Percentiles rank a stretch among this genome's conserved stretches.
These are phyloP conservation scores for Fusarium sp. DNA, from an alignment of 2,329 filamentous ascomycete genomes.

Conservation along the genomic window DNA sequence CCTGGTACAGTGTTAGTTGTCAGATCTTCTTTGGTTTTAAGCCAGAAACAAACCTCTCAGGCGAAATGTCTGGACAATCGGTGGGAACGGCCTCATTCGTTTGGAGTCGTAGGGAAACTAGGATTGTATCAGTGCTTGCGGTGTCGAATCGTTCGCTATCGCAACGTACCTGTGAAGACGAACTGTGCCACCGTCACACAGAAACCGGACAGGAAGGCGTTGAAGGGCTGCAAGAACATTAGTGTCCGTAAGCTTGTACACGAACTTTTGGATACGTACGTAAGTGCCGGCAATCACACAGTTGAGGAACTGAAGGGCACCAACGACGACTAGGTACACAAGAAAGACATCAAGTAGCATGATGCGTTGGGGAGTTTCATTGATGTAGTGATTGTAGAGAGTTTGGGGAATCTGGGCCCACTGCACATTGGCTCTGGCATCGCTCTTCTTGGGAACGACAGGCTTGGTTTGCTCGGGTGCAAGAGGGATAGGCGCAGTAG, in stretches of 20 bases:
- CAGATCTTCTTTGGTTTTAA: background rate
- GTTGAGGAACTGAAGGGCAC: conserved; percentile 92
- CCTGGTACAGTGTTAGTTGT: conserved; percentile 60
- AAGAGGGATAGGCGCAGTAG: conserved; percentile 45
- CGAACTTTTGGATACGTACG: conserved; percentile 67
- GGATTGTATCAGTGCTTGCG: conserved; percentile 19
- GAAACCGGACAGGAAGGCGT: conserved; percentile 97
- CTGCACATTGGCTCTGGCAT: conserved; percentile 47
- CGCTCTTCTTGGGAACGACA: conserved; percentile 41
- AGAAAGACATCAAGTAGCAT: conserved; percentile 95
- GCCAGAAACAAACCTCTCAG: conserved; percentile 72
- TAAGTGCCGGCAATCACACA: conserved; percentile 94
- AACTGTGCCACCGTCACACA: conserved; percentile 96
- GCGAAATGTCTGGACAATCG: conserved; percentile 81
- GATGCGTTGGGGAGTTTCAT: conserved; percentile 87
- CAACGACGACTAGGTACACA: conserved; percentile 85
- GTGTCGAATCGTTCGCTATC: background rate
- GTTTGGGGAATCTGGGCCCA: conserved; percentile 73
- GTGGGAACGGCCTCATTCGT: conserved; percentile 84
- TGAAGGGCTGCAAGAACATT: conserved; percentile 81
- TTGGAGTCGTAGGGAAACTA: conserved; percentile 86
- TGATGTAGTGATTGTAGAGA: conserved; percentile 82
- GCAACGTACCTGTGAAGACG: conserved; percentile 84
- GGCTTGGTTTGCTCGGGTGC: conserved; percentile 38
- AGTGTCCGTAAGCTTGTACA: conserved; percentile 21